Percentiles rank a stretch among this genome's conserved stretches.
These are phyloP conservation scores for Spencermartinsiella europaea DNA, from an alignment of 805 yeast species.

Conservation along the genomic window DNA sequence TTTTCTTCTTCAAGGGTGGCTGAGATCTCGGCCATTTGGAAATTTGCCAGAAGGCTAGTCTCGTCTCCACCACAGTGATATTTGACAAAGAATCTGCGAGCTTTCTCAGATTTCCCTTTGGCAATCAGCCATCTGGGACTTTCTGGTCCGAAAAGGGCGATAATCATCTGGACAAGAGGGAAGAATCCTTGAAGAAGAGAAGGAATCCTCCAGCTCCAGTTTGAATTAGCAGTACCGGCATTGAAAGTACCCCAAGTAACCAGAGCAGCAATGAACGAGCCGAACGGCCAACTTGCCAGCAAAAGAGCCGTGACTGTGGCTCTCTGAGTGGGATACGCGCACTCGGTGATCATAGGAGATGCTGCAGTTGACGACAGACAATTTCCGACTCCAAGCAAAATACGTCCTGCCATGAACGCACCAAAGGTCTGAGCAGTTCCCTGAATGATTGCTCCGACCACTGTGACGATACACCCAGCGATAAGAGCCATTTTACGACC, in stretches of 20 bases:
- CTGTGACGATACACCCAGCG: slow-evolving; percentile 38
- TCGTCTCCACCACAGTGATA: slow-evolving; percentile 17
- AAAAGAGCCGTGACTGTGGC: slow-evolving; percentile 40
- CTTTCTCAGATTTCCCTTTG: slow-evolving; percentile 47
- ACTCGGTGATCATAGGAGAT: slow-evolving; percentile 67
- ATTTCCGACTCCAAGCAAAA: slow-evolving; percentile 33
- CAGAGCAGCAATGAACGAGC: slow-evolving; percentile 74
- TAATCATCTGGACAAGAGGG: slow-evolving; percentile 48
- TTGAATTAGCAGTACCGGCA: slow-evolving; percentile 37
- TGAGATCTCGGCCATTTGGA: slow-evolving; percentile 21
- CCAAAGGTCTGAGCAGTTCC: slow-evolving; percentile 42
- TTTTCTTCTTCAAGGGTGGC: slow-evolving; percentile 22
- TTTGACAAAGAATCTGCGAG: slow-evolving; percentile 31
- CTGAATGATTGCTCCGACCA: slow-evolving; percentile 14
- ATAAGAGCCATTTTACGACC: slow-evolving; percentile 12
- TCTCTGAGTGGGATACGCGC: slow-evolving; percentile 41
- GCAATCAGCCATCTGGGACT: slow-evolving; percentile 77
- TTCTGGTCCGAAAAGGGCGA: slow-evolving; percentile 64
- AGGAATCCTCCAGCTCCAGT: slow-evolving; percentile 67
- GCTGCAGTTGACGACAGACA: slow-evolving; percentile 38
- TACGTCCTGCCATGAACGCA: slow-evolving; percentile 62
- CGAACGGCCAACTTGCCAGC: slow-evolving; percentile 50
- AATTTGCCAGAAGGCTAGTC: slow-evolving; percentile 21
- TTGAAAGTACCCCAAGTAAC: slow-evolving; percentile 65
- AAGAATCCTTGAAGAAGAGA: slow-evolving; percentile 63